Conservation (phyloP, 345 rosid genomes). For the Camelina laxa region DNA sequence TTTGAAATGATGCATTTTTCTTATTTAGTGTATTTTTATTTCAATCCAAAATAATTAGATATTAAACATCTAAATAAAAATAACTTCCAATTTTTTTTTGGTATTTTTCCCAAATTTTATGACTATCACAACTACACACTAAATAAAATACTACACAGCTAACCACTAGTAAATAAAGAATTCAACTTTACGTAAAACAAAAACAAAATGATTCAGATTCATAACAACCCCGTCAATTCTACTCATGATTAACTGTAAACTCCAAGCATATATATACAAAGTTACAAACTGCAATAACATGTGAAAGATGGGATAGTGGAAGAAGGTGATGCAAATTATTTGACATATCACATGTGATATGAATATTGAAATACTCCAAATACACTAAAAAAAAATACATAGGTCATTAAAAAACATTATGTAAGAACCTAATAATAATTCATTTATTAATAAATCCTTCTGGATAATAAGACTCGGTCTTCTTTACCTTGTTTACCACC, state of each 20-base stretch:
- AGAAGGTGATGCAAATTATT: conserved; percentile 28
- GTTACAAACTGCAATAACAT: conserved; percentile 14
- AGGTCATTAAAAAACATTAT: neutral
- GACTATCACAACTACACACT: neutral
- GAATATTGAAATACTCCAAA: neutral
- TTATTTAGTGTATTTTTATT: too few relatives aligned
- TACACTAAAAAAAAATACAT: neutral
- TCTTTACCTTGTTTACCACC: conserved; percentile 1
- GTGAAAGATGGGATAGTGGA: conserved; percentile 29
- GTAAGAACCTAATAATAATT: neutral
- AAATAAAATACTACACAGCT: too few relatives aligned
- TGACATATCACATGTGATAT: conserved; percentile 25
- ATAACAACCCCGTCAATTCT: neutral
- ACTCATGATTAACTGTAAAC: conserved; percentile 31
- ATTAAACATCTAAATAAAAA: too few relatives aligned
- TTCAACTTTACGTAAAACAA: neutral
- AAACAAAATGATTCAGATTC: conserved; percentile 17
- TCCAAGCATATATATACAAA: neutral
- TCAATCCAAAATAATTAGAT: too few relatives aligned
- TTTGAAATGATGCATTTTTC: too few relatives aligned
- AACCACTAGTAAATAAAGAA: too few relatives aligned
- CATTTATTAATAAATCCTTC: conserved; percentile 1
- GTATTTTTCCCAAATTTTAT: too few relatives aligned
- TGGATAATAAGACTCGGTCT: conserved; percentile 28
- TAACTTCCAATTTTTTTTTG: too few relatives aligned